Evolutionary conservation across 2,329 filamentous ascomycete species (phyloP), one percentile per base, ranked within the genome.

Genomic region (Geosmithia morbida): DNA sequence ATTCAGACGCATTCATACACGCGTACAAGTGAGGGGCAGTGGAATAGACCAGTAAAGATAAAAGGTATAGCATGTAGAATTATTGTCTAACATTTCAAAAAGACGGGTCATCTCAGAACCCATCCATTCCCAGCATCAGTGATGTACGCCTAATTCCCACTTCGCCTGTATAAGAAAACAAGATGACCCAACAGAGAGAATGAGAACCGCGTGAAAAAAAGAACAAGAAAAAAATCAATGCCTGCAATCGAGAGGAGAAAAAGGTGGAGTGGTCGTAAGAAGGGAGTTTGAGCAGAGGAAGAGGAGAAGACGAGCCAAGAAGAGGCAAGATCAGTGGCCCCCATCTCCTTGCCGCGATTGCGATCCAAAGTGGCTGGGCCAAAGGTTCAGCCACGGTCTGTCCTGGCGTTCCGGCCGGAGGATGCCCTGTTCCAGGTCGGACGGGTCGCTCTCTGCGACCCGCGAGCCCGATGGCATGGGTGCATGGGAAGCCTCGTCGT

Each of bases 351-450:
- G 41, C 26, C 7, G 17, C 7, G 40, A 42, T 16, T 42, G 30
- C 14, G 45, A 41, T n/a, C 33, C 30, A 26, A 46, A 46, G n/a
- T 19, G 37, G 45, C 33, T 46, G 8, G 45, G 45, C 45, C 45
- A 46, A 33, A 64, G 40, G 16, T 42, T 49, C 43, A 56, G 57
- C 13, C 70, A 52, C 66, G 67, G 68, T 33, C 61, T 58, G 11
- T 65, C 61, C 2, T 57, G 53, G 41, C 59, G 58, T 8, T 49
- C 55, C 7, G 40, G 3, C 40, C 45, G 52, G 48, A 51, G 50
- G 2, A 65, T 53, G 2, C 70, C 70, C 37, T 68, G 68, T 51
- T 74, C 71, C 2, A 70, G 54, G 46, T 74, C 70, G 5, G 20
- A 7, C 33, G 33, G 14, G 3, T 37, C 11, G 33, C 6, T 13